Conservation (phyloP, 768 basidiomycete genomes). For the Candolleomyces aberdarensis region DNA sequence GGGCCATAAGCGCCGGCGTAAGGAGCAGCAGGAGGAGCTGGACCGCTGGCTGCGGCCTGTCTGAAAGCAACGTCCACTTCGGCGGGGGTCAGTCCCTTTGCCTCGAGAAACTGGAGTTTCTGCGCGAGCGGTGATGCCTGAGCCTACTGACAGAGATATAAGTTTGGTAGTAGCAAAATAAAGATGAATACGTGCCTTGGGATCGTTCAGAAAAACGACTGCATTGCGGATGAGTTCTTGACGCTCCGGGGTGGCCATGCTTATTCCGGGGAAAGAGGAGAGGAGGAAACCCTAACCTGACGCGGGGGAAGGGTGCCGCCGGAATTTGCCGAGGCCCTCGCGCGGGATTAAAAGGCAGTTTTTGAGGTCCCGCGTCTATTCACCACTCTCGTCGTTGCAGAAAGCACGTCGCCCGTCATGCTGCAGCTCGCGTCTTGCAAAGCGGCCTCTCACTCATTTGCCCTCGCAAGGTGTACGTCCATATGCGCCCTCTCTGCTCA, state of each 20-base stretch:
- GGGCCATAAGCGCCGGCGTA: conserved; percentile 45
- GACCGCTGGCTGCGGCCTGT: conserved; percentile 43
- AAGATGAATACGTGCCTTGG: conserved; percentile 48
- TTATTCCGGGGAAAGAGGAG: conserved; percentile 5
- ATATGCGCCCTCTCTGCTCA: background rate
- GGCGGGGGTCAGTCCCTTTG: conserved; percentile 78
- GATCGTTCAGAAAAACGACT: conserved; percentile 80
- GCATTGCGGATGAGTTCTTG: conserved; percentile 79
- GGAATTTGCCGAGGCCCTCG: conserved; percentile 14
- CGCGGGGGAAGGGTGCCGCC: background rate
- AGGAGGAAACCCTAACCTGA: conserved; percentile 10
- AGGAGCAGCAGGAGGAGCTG: conserved; percentile 18
- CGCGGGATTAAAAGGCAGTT: conserved; percentile 21
- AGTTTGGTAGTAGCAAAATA: background rate
- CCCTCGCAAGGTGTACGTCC: conserved; percentile 42
- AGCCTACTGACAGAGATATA: conserved; percentile 41
- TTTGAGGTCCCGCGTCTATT: conserved; percentile 14
- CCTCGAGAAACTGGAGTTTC: conserved; percentile 90
- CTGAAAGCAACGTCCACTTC: conserved; percentile 88
- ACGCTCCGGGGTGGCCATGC: conserved; percentile 54
- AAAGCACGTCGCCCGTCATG: conserved; percentile 34
- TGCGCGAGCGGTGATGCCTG: conserved; percentile 78
- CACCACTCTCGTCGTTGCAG: conserved; percentile 9
- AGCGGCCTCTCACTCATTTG: conserved; percentile 45
- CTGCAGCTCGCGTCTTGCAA: conserved; percentile 50